phyloP scores from a whole-genome alignment of 2,329 filamentous ascomycete species.

The Pestalotiopsis sp. region DNA sequence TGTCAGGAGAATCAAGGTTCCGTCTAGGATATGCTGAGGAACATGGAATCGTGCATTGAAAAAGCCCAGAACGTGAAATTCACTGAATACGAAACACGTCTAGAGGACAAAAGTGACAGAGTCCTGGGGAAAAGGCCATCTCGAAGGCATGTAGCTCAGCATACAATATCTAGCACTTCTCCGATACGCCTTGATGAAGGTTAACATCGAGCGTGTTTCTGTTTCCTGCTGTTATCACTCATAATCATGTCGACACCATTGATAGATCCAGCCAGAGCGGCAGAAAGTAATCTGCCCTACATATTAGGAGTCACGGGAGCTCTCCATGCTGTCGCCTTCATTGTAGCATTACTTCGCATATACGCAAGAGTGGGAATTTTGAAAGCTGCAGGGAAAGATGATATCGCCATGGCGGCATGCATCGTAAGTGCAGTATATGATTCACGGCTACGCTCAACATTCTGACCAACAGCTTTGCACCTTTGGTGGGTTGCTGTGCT shows the following conservation, averaged over 20 bases:
- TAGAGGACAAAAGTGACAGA: not conserved
- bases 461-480: constrained; percentile 27
- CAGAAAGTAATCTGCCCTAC: constrained; percentile 8
- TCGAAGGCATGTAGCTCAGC: not conserved
- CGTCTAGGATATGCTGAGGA: too few species aligned
- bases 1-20: not conserved
- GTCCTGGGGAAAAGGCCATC: not conserved
- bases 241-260: not conserved
- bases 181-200: not conserved
- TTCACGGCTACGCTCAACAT: constrained; percentile 16
- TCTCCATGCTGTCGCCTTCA: constrained; percentile 3
- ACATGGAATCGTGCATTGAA: not conserved
- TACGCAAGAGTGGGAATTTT: constrained; percentile 4
- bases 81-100: not conserved
- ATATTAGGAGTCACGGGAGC: constrained; percentile 5
- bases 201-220: not conserved
- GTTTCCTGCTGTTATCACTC: not conserved
- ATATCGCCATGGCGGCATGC: constrained; percentile 6
- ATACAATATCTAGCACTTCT: not conserved
- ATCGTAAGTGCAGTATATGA: constrained; percentile 19
- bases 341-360: not conserved
- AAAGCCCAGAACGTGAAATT: not conserved
- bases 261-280: constrained; percentile 4
- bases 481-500: constrained; percentile 32
- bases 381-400: constrained; percentile 7